A percentile compares a stretch with the other conserved stretches of the same genome.
phyloP scores from a whole-genome alignment of 139 green algal genomes.

The Coelastrella sp. region DNA sequence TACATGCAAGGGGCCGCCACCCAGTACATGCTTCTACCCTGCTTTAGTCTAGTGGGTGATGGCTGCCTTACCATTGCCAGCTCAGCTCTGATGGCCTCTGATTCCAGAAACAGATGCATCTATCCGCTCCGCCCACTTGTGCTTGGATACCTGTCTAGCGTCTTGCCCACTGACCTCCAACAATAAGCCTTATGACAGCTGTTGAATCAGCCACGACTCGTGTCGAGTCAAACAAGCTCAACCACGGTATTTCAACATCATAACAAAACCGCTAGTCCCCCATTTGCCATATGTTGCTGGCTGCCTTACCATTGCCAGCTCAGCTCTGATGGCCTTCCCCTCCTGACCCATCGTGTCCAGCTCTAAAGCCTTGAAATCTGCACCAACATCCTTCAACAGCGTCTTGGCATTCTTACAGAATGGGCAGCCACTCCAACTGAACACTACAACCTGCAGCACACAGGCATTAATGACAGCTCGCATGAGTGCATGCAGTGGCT shows the following conservation, averaged over 20 bases:
- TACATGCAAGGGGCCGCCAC: no score
- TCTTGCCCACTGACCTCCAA: no score
- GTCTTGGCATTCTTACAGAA: conserved; percentile 52
- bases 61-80: conserved; percentile 54
- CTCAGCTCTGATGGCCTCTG: conserved; percentile 66
- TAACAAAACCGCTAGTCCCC: no score
- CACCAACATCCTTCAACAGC: conserved; percentile 65
- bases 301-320: conserved; percentile 60
- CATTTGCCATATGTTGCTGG: neutral
- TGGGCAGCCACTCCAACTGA: conserved; percentile 42
- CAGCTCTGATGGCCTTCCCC: conserved; percentile 69
- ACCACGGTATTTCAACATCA: no score
- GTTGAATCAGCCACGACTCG: no score
- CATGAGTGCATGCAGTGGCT: no score
- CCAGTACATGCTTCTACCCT: no score
- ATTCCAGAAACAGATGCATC: no score
- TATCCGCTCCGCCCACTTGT: no score
- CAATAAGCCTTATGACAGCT: no score
- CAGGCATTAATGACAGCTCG: neutral
- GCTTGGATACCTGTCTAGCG: no score
- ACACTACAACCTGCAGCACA: conserved; percentile 38
- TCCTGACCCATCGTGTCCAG: conserved; percentile 64
- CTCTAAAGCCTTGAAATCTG: conserved; percentile 69
- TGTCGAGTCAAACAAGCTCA: no score
- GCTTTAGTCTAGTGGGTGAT: neutral